Conservation (phyloP, 305 asterid genomes). For the Nicotiana rustica region DNA sequence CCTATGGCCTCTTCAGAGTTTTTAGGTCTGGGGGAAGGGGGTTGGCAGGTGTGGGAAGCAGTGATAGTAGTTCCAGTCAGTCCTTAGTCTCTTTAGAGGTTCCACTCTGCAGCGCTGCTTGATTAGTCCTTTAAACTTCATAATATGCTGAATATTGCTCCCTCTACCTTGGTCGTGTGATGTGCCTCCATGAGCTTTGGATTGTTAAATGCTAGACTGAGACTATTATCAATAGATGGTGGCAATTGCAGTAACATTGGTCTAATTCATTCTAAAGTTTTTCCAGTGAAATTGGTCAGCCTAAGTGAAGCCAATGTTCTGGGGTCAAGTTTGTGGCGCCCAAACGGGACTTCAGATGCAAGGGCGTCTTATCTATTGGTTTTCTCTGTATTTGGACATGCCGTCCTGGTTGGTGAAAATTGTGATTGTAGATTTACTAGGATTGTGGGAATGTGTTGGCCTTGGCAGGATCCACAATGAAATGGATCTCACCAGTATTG, state of each 20-base stretch:
- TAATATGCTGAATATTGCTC: slow-evolving; percentile 22
- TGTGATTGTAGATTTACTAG: neutral
- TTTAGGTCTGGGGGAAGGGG: neutral
- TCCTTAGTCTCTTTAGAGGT: neutral
- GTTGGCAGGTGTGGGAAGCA: neutral
- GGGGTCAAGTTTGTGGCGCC: neutral
- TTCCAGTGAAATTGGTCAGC: slow-evolving; percentile 16
- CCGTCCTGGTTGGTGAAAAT: neutral
- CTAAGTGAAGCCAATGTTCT: slow-evolving; percentile 4
- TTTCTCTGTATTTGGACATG: neutral
- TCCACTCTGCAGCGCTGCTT: slow-evolving; percentile 1
- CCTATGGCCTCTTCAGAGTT: neutral
- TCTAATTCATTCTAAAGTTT: slow-evolving; percentile 8
- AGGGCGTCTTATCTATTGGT: slow-evolving; percentile 6
- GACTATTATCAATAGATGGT: neutral
- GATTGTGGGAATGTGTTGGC: neutral
- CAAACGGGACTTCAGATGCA: neutral
- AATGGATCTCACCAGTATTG: slow-evolving; percentile 18
- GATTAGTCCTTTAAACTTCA: neutral
- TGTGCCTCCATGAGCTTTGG: slow-evolving; percentile 20
- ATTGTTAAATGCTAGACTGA: neutral
- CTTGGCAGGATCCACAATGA: slow-evolving; percentile 15
- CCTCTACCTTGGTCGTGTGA: neutral
- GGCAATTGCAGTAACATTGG: neutral
- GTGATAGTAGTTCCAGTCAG: neutral